Base-by-base conservation (phyloP, 2,329 filamentous ascomycete species). In the Fusarium ambrosium region DNA sequence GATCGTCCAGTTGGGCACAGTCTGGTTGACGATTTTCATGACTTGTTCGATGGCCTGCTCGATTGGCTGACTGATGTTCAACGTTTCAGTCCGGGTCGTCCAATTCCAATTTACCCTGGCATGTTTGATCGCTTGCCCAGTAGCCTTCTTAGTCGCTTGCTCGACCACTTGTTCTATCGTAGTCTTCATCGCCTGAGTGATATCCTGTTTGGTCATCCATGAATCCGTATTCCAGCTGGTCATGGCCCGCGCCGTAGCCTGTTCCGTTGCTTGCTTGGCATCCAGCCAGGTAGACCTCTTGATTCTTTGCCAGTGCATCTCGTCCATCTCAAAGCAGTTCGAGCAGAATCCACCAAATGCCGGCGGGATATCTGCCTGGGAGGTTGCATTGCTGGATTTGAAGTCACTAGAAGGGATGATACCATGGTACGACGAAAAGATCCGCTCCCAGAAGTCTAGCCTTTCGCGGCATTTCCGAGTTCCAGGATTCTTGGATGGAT, bases 341-440 rank as follows among this genome's bases (percentile, higher is more conserved):
- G 6, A 32, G 51, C 51, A 55, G 16, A 32, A 32, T 4, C 51
- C 51, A 14, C 51, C 51, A 32, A 55, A 55, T 2, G 51, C 51
- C 13, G 51, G 51, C 6, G 51, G 51, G 4, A 55, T 55, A n/a
- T 55, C 51, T 13, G 51, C 43, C 2, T 4, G 14, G 14, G 24
- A 27, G 3, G 4, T 2, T 5, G 14, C 16, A 18, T 48, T 4
- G 4, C 4, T 4, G 14, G 8, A 0, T 1, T 24, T 27, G 14
- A 48, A 24, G 4, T 27, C 22, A 18, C 14, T 4, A 48, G 22
- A 48, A 48, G 43, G 14, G 4, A 9, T 9, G 22, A 3, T 14
- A 27, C 43, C 22, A 4, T 27, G 22, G 8, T 48, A 48, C 10
- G 18, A 8, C 3, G 51, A 55, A n/a, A 55, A 18, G 27, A 32